These are phyloP conservation scores for Aspergillus biplanus DNA, from an alignment of 495 filamentous ascomycete genomes.

Conservation along the genomic window DNA sequence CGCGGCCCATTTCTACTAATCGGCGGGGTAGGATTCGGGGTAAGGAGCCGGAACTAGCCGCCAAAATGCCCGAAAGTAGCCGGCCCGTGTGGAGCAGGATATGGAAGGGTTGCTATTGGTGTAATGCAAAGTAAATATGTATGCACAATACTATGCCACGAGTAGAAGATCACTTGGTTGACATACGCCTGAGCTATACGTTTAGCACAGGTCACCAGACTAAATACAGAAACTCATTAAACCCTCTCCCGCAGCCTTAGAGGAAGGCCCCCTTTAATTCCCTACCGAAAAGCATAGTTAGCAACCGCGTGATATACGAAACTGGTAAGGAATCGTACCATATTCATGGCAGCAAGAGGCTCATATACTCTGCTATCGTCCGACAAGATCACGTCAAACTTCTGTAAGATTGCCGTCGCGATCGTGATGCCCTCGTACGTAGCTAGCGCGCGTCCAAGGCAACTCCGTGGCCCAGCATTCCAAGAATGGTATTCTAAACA, in stretches of 20 bases:
- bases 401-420: background rate
- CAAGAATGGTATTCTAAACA: background rate
- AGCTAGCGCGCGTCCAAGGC: background rate
- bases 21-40: no score
- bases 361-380: background rate
- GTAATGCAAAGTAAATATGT: no score
- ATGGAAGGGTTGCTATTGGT: no score
- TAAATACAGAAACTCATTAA: background rate
- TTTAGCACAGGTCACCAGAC: no score
- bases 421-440: background rate
- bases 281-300: background rate
- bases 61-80: no score
- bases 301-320: background rate
- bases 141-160: no score
- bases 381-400: background rate
- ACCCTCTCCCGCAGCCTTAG: background rate
- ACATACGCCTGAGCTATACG: no score
- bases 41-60: no score
- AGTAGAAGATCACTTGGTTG: no score
- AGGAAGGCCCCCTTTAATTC: background rate
- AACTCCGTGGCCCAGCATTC: background rate
- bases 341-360: background rate
- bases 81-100: no score
- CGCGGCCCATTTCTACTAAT: no score
- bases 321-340: background rate